These are phyloP conservation scores for Aspergillus sp. DNA, from an alignment of 2,329 filamentous ascomycete genomes.

Conservation along the genomic window DNA sequence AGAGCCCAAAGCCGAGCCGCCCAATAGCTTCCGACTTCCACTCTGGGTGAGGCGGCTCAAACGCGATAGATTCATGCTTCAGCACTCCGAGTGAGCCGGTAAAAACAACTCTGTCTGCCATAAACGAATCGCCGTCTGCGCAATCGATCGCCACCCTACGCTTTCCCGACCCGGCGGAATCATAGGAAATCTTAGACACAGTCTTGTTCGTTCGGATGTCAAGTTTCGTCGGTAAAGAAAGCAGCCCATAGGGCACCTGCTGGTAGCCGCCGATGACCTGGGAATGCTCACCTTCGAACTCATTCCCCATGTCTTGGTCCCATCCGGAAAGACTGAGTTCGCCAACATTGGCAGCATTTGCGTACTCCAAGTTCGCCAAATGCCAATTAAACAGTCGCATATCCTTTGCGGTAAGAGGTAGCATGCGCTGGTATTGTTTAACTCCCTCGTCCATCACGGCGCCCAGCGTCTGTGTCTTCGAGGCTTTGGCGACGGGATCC, in stretches of 20 bases:
- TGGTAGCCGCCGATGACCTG: conserved; percentile 93
- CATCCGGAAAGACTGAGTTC: conserved; percentile 81
- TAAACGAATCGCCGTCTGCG: conserved; percentile 63
- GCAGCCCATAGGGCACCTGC: conserved; percentile 78
- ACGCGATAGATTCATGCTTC: conserved; percentile 69
- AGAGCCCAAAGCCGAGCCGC: conserved; percentile 79
- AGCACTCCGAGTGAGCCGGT: conserved; percentile 86
- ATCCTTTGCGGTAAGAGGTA: conserved; percentile 77
- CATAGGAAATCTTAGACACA: conserved; percentile 65
- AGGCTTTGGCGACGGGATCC: conserved; percentile 52
- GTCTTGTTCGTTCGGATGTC: conserved; percentile 65
- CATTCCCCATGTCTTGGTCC: conserved; percentile 96
- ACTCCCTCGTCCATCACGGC: conserved; percentile 91
- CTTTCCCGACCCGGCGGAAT: conserved; percentile 29
- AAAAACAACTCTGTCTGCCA: conserved; percentile 84
- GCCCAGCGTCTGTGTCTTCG: conserved; percentile 64
- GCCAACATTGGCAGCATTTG: conserved; percentile 81
- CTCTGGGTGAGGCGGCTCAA: conserved; percentile 77
- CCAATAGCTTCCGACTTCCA: conserved; percentile 76
- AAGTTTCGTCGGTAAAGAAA: conserved; percentile 65
- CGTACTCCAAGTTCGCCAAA: conserved; percentile 94
- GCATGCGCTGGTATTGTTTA: conserved; percentile 70
- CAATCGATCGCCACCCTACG: conserved; percentile 58
- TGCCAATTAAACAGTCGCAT: conserved; percentile 95
- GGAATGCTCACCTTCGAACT: conserved; percentile 90